phyloP scores from a whole-genome alignment of 352 stramenopile species.

The Globisporangium polare region DNA sequence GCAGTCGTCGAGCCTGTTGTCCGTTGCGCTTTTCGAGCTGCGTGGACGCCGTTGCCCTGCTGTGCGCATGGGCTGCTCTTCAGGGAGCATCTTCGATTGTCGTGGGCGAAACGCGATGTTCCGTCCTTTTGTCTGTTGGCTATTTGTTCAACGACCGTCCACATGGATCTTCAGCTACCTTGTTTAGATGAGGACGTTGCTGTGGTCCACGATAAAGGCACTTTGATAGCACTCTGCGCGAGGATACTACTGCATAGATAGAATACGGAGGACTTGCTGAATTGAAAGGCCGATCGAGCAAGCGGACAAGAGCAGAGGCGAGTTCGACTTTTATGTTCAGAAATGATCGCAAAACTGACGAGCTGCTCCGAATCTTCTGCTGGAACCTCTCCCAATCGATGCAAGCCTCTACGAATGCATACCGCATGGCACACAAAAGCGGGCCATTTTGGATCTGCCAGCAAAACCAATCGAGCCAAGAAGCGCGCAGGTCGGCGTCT shows the following conservation, averaged over 20 bases:
- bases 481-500: neutral
- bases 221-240: too few relatives aligned
- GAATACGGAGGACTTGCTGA: neutral
- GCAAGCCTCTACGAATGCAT: neutral
- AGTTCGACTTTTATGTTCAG: slow-evolving; percentile 3
- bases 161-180: neutral
- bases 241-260: too few relatives aligned
- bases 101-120: neutral
- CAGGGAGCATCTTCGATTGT: slow-evolving; percentile 7
- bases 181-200: too few relatives aligned
- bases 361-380: slow-evolving; percentile 13
- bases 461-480: neutral
- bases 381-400: neutral
- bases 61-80: neutral
- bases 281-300: neutral
- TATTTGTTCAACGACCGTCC: neutral
- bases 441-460: neutral
- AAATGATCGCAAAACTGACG: slow-evolving; percentile 1
- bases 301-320: slow-evolving; percentile 7
- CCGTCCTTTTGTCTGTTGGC: slow-evolving; percentile 7
- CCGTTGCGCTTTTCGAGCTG: too few relatives aligned
- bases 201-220: too few relatives aligned
- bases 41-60: too few relatives aligned
- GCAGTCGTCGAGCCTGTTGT: too few relatives aligned
- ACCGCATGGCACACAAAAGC: neutral